Evolutionary conservation across 164 flowering plant species (phyloP).

Genomic region (Vitis amurensis): DNA sequence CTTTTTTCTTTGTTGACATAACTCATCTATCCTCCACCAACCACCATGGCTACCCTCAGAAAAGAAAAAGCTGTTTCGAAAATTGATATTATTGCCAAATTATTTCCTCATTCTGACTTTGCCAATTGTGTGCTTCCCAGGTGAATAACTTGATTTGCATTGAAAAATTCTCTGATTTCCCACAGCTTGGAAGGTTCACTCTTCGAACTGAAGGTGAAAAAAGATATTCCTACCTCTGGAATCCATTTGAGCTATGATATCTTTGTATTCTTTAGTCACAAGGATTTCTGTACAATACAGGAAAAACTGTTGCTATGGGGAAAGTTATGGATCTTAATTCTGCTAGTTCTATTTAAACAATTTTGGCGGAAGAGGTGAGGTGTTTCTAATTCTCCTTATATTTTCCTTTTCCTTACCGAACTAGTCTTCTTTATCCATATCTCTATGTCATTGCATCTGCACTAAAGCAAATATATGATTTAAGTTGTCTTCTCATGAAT

Average conservation of each 20-base stretch:
- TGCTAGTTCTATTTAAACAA: conserved; percentile 31
- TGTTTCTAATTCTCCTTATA: not conserved
- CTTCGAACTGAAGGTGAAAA: conserved; percentile 91
- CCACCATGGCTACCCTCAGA: too few species aligned
- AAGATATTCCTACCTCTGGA: not conserved
- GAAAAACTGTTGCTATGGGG: conserved; percentile 90
- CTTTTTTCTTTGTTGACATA: too few species aligned
- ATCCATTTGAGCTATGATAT: not conserved
- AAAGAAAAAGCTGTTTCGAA: too few species aligned
- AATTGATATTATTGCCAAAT: not conserved
- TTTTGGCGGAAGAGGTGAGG: conserved; percentile 32
- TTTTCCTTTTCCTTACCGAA: too few species aligned
- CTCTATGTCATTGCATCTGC: too few species aligned
- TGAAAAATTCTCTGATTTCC: conserved; percentile 84
- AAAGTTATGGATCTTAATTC: conserved; percentile 60
- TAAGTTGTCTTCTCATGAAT: too few species aligned
- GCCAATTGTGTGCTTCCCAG: conserved; percentile 34
- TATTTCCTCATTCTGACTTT: not conserved
- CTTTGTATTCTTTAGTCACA: not conserved
- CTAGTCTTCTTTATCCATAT: too few species aligned
- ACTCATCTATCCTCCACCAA: too few species aligned
- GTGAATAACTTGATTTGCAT: conserved; percentile 77
- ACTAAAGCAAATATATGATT: too few species aligned
- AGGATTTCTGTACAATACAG: conserved; percentile 28
- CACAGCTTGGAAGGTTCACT: conserved; percentile 97